Evolutionary conservation across 73 alveolate genomes (phyloP).

Genomic region (Paramecium tetraurelia): DNA sequence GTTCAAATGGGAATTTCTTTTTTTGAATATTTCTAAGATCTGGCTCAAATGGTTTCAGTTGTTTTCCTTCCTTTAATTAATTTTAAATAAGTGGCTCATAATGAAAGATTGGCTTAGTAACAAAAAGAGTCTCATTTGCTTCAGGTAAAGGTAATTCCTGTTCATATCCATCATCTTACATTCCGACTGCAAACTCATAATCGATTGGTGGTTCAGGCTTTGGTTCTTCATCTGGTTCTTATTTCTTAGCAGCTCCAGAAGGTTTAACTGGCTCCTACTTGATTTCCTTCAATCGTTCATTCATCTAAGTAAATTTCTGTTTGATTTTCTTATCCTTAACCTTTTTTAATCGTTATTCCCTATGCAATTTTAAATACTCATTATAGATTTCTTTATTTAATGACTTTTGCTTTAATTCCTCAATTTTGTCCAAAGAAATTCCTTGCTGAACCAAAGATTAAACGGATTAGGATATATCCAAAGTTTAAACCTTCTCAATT

Average conservation of each 20-base stretch:
- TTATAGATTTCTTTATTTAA: constrained; percentile 64
- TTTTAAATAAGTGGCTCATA: constrained; percentile 71
- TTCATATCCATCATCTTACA: constrained; percentile 53
- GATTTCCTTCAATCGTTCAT: constrained; percentile 75
- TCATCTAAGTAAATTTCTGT: constrained; percentile 65
- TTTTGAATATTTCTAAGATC: constrained; percentile 69
- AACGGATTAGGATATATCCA: constrained; percentile 31
- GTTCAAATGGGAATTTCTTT: constrained; percentile 84
- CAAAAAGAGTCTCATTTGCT: constrained; percentile 82
- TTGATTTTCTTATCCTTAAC: constrained; percentile 70
- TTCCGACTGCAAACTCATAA: constrained; percentile 65
- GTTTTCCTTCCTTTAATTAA: constrained; percentile 24
- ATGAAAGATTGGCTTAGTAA: constrained; percentile 78
- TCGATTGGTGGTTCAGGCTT: constrained; percentile 56
- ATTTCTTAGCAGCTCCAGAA: constrained; percentile 57
- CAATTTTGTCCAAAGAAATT: constrained; percentile 69
- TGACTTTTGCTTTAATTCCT: constrained; percentile 62
- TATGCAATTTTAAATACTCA: constrained; percentile 68
- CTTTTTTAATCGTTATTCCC: constrained; percentile 66
- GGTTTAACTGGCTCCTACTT: constrained; percentile 74
- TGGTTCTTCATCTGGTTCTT: constrained; percentile 53
- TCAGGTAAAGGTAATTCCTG: constrained; percentile 60
- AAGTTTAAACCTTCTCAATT: constrained; percentile 28
- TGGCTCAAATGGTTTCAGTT: constrained; percentile 58
- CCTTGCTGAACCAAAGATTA: background rate